Evolutionary conservation across 2,329 filamentous ascomycete species (phyloP), one percentile per base, ranked within the genome.

Genomic region (Exophiala alcalophila): DNA sequence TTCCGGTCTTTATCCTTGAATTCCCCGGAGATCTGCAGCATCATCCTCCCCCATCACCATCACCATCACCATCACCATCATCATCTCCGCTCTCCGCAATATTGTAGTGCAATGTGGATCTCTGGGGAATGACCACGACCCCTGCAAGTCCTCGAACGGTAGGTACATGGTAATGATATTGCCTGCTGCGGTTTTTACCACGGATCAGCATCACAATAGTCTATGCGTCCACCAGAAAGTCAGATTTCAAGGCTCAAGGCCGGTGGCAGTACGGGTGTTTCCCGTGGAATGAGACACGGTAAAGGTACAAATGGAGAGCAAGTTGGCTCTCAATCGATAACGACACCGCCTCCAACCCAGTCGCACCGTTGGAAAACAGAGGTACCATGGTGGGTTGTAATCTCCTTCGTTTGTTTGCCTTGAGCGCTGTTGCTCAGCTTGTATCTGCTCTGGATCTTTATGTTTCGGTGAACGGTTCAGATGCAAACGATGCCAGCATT

Each of bases 371-470:
- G 16, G 6, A 14, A 30, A 14, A 14, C 7, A 7, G 12, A 30
- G 27, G 16, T 14, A 30, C 10, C 7, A 30, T 30, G 27, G 12
- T 14, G 7, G 12, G 10, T 14, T 7, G 27, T 8, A 8, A 30
- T 14, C 6, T 6, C 27, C 11, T 30, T 30, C 27, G 6, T 14
- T 30, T 30, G 12, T 6, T 7, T 14, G 7, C 7, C 27, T 14
- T 30, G 27, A 30, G 7, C 27, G 12, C 12, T 30, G 7, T 7
- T 14, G 27, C 12, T 7, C 27, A 30, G 7, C 24, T 30, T 30
- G 27, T 30, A 6, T 30, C 27, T 7, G 27, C 27, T 30, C 12
- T 30, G 27, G 27, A 30, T 30, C 16, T 30, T 30, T 30, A 30
- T 30, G 12, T 7, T 14, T 30, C 27, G 27, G 5, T 14, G 7